Percentiles rank a stretch among this genome's conserved stretches.
Evolutionary conservation across 1,139 yeast species (phyloP).

Genomic region (Taiozyma sp.): DNA sequence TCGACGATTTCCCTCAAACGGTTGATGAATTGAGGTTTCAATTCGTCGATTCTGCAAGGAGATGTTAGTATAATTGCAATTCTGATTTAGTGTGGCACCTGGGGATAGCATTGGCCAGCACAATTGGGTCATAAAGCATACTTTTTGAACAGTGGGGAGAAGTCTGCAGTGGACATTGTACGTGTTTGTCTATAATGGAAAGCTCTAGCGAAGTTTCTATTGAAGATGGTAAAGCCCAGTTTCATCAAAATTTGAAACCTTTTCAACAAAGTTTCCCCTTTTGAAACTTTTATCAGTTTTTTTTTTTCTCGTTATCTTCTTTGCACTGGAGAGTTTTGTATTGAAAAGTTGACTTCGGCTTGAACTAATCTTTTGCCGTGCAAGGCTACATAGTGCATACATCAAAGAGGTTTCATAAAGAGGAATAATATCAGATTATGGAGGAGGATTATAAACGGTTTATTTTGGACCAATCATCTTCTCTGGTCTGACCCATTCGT

Average conservation of each 20-base stretch:
- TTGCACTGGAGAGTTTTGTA: no score
- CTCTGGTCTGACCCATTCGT: constrained; percentile 97
- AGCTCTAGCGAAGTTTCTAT: background rate
- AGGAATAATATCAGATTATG: no score
- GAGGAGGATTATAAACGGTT: background rate
- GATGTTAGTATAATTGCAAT: background rate
- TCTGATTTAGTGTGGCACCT: background rate
- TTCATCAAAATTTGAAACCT: background rate
- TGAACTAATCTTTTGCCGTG: background rate
- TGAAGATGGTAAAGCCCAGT: background rate
- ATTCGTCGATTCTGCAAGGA: constrained; percentile 45
- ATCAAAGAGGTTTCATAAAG: no score
- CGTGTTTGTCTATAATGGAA: background rate
- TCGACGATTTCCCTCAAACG: constrained; percentile 79
- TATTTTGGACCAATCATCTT: constrained; percentile 92
- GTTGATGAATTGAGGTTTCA: constrained; percentile 63
- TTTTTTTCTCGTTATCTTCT: no score
- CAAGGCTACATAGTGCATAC: background rate
- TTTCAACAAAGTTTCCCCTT: background rate
- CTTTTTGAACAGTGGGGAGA: constrained; percentile 14
- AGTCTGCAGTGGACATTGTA: constrained; percentile 9
- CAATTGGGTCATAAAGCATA: background rate
- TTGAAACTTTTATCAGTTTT: no score
- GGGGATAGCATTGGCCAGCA: no score
- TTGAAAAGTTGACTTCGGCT: no score